These are phyloP conservation scores for Jatropha curcas DNA, from an alignment of 345 rosid species.

Conservation along the genomic window DNA sequence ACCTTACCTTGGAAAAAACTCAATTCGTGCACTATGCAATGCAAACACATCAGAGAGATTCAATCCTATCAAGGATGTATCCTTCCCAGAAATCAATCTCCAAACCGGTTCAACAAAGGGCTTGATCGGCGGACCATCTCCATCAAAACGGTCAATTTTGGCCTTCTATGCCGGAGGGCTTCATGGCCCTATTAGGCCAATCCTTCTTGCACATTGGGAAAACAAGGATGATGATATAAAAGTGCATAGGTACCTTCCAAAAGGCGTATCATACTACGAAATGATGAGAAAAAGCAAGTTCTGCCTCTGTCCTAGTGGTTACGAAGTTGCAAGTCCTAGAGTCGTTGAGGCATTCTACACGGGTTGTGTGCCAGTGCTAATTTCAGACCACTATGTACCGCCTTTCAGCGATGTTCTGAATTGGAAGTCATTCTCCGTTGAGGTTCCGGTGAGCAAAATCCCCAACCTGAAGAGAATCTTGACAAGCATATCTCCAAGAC, in stretches of 20 bases:
- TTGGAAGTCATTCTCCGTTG: conserved; percentile 76
- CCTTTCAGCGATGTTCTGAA: conserved; percentile 85
- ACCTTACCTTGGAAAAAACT: conserved; percentile 54
- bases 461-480: conserved; percentile 72
- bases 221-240: conserved; percentile 62
- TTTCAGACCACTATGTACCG: conserved; percentile 77
- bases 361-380: conserved; percentile 82
- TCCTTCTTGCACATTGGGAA: conserved; percentile 88
- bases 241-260: conserved; percentile 73
- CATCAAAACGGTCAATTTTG: conserved; percentile 66
- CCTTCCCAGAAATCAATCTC: conserved; percentile 84
- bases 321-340: conserved; percentile 91
- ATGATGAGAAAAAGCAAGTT: conserved; percentile 79
- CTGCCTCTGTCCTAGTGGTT: conserved; percentile 92
- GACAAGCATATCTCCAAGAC: conserved; percentile 60
- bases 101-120: conserved; percentile 53
- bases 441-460: conserved; percentile 60
- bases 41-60: conserved; percentile 90
- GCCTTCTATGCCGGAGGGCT: conserved; percentile 96
- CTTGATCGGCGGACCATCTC: conserved; percentile 73
- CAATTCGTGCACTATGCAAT: conserved; percentile 81
- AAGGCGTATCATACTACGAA: conserved; percentile 60
- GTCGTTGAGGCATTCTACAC: conserved; percentile 83
- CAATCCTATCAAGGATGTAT: conserved; percentile 72
- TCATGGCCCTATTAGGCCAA: conserved; percentile 88